Conservation (phyloP, 2,329 filamentous ascomycete genomes). For the Ciborinia camelliae region DNA sequence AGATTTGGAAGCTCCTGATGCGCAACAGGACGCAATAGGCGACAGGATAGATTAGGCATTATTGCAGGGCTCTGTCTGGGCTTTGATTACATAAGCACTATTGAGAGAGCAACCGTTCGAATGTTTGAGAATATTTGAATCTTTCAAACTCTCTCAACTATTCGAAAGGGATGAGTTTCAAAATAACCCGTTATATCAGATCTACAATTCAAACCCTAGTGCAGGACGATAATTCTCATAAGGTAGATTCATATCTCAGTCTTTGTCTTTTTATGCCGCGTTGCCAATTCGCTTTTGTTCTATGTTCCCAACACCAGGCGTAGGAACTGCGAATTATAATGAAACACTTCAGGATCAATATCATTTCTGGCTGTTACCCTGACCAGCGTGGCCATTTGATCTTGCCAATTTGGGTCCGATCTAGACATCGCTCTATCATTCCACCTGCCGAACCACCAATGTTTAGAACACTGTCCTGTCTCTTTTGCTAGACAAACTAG, state of each 20-base stretch:
- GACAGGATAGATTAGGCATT: not conserved
- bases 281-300: not conserved
- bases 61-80: not conserved
- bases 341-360: not conserved
- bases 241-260: not conserved
- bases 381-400: slow-evolving; percentile 10
- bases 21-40: slow-evolving; percentile 5
- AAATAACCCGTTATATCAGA: not conserved
- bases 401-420: slow-evolving; percentile 8
- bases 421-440: slow-evolving; percentile 1
- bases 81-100: not conserved
- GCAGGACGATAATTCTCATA: not conserved
- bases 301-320: slow-evolving; percentile 7
- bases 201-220: not conserved
- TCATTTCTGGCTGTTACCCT: slow-evolving; percentile 11
- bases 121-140: not conserved
- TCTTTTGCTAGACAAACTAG: slow-evolving; percentile 1
- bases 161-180: not conserved
- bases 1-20: slow-evolving; percentile 9
- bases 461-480: slow-evolving; percentile 3
- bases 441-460: slow-evolving; percentile 9
- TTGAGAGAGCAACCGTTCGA: not conserved
- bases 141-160: not conserved
- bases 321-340: slow-evolving; percentile 8
- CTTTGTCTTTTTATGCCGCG: no score